phyloP scores from a whole-genome alignment of 2,329 filamentous ascomycete species.

The Rhynchosporium secalis region DNA sequence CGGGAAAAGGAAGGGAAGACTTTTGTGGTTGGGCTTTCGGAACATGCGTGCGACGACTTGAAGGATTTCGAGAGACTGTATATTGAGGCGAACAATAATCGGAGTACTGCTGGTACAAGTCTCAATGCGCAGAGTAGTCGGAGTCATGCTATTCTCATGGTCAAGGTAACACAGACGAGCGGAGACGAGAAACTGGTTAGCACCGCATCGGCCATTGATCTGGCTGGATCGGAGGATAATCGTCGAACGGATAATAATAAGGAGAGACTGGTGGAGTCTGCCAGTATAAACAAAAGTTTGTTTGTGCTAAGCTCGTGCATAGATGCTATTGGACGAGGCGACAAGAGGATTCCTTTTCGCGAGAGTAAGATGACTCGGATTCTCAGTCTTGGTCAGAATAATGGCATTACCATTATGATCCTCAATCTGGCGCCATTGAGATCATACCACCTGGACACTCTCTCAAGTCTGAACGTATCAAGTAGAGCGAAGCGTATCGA shows the following conservation, averaged over 20 bases:
- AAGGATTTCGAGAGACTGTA: constrained; percentile 91
- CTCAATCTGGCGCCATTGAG: constrained; percentile 89
- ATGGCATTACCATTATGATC: constrained; percentile 95
- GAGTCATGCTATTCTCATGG: constrained; percentile 86
- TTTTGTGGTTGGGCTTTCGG: constrained; percentile 80
- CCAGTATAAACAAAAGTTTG: constrained; percentile 95
- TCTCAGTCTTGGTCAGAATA: constrained; percentile 87
- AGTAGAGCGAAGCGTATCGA: constrained; percentile 96
- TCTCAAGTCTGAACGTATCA: constrained; percentile 92
- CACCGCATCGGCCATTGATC: constrained; percentile 88
- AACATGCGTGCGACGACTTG: constrained; percentile 77
- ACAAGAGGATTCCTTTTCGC: constrained; percentile 72
- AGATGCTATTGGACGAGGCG: constrained; percentile 79
- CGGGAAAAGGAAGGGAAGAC: constrained; percentile 86
- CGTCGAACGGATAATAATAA: constrained; percentile 90
- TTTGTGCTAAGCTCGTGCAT: constrained; percentile 95
- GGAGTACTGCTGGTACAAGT: constrained; percentile 87
- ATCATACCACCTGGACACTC: constrained; percentile 89
- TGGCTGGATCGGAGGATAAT: constrained; percentile 95
- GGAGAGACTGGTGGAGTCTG: constrained; percentile 89
- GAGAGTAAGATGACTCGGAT: constrained; percentile 87
- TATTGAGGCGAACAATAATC: constrained; percentile 87
- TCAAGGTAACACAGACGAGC: constrained; percentile 79
- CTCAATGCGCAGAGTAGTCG: constrained; percentile 88
- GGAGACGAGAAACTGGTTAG: constrained; percentile 70